Evolutionary conservation across 805 yeast genomes (phyloP), one percentile per base, ranked within the genome.

Genomic region (Ascoidea tarda): DNA sequence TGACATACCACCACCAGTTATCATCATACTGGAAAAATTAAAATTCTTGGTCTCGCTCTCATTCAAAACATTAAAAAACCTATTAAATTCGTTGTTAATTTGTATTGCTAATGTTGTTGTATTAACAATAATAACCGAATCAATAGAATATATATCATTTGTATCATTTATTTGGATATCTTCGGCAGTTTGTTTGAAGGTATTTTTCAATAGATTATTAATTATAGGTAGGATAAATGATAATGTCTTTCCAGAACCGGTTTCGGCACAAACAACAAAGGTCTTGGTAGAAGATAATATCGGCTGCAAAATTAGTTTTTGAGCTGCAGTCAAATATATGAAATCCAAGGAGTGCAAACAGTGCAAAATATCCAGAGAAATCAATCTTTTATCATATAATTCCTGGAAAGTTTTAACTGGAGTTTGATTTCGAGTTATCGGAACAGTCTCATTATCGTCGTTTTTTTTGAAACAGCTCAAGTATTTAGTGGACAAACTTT

Each of bases 161-260:
- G 8, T 14, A 38, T 10, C 8, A 38, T 38, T 14, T 38, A 14
- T 10, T 10, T 38, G 8, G 14, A 38, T 38, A 10, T 38, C 44
- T 14, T 38, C 44, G 2, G 44, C 14, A 10, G 44, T 10, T 21
- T 21, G 28, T 21, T 21, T 21, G 8, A 4, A 38, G 8, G 14
- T 10, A 38, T 8, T 10, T 38, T 10, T 10, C 14, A 38, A 38
- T 14, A 38, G 14, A 38, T 38, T 14, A 38, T 38, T 14, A 10
- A 38, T 10, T 38, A 38, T 38, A 59, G 99, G 99, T 66, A 93
- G 77, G 76, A 96, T 88, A 77, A 91, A 93, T 47, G 97, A 87
- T 63, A 93, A 77, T 57, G 99, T 93, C 77, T 93, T 93, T 78
- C 99, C 99, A 53, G 97, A 90, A 73, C 99, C 99, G 60, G 99